A percentile compares a stretch with the other conserved stretches of the same genome.
Evolutionary conservation across 768 basidiomycete genomes (phyloP).

Genomic region (Coprinopsis strossmayeri): DNA sequence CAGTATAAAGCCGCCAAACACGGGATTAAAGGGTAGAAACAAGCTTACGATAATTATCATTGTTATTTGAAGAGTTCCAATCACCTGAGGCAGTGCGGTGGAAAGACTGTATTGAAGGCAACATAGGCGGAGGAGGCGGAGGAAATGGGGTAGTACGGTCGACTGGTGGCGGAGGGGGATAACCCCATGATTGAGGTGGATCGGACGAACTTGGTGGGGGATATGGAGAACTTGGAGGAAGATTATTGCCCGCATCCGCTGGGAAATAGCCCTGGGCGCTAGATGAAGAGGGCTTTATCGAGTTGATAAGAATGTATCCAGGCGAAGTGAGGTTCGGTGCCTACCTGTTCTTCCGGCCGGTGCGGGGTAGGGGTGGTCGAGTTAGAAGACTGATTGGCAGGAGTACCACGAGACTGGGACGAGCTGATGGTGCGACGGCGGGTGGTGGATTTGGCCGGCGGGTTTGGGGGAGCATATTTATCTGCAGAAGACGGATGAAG

Average conservation of each 20-base stretch:
- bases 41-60: conserved; percentile 4
- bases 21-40: conserved; percentile 4
- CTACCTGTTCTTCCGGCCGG: conserved; percentile 39
- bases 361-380: conserved; percentile 40
- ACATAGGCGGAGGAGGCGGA: conserved; percentile 42
- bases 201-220: conserved; percentile 35
- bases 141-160: conserved; percentile 43
- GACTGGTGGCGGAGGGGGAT: conserved; percentile 32
- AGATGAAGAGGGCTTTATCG: conserved; percentile 8
- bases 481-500: conserved; percentile 79
- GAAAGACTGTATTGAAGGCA: conserved; percentile 50
- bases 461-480: conserved; percentile 54
- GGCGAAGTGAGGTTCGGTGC: conserved; percentile 1
- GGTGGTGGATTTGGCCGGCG: conserved; percentile 19
- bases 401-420: conserved; percentile 28
- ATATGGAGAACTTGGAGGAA: background rate
- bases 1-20: background rate
- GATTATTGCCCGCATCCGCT: background rate
- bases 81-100: conserved; percentile 30
- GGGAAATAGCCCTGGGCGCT: background rate
- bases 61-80: conserved; percentile 18
- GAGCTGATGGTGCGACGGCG: conserved; percentile 36
- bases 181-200: conserved; percentile 50
- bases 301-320: conserved; percentile 6
- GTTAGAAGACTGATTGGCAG: conserved; percentile 43